A percentile compares a stretch with the other conserved stretches of the same genome.
Evolutionary conservation across 768 basidiomycete species (phyloP).

Genomic region (Brasilioporus rufonigricans): DNA sequence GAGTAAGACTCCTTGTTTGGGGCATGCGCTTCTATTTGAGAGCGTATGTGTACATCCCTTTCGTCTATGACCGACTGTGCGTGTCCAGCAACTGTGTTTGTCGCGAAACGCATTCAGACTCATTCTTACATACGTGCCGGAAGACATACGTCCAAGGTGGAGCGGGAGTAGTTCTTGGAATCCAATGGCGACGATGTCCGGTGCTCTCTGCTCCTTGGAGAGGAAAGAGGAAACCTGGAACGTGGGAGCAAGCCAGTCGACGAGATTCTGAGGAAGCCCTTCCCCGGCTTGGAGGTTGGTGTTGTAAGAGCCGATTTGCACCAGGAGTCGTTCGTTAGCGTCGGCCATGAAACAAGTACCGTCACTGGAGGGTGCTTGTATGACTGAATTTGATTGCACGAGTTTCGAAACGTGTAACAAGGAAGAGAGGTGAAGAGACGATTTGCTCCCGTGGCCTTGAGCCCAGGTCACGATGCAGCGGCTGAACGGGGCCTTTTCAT

Average conservation of each 20-base stretch:
- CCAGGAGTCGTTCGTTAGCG: constrained; percentile 42
- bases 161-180: constrained; percentile 93
- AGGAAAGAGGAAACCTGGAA: constrained; percentile 74
- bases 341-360: constrained; percentile 9
- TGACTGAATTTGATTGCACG: not conserved
- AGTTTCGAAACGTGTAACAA: too few relatives aligned
- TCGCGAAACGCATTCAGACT: constrained; percentile 6
- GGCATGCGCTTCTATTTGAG: constrained; percentile 69
- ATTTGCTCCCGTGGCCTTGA: too few relatives aligned
- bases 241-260: constrained; percentile 88
- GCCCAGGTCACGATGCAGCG: too few relatives aligned
- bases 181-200: constrained; percentile 87
- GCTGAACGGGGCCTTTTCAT: too few relatives aligned
- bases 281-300: constrained; percentile 80
- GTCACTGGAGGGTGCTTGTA: not conserved
- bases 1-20: constrained; percentile 73
- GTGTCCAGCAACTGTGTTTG: constrained; percentile 66
- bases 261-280: constrained; percentile 79
- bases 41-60: constrained; percentile 68
- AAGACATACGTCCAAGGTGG: constrained; percentile 76
- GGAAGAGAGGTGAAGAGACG: too few relatives aligned
- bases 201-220: constrained; percentile 58
- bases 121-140: not conserved
- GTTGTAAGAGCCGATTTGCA: constrained; percentile 89
- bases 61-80: constrained; percentile 68